Base-by-base conservation (phyloP, 495 filamentous ascomycete genomes). In the Xylaria castorea region DNA sequence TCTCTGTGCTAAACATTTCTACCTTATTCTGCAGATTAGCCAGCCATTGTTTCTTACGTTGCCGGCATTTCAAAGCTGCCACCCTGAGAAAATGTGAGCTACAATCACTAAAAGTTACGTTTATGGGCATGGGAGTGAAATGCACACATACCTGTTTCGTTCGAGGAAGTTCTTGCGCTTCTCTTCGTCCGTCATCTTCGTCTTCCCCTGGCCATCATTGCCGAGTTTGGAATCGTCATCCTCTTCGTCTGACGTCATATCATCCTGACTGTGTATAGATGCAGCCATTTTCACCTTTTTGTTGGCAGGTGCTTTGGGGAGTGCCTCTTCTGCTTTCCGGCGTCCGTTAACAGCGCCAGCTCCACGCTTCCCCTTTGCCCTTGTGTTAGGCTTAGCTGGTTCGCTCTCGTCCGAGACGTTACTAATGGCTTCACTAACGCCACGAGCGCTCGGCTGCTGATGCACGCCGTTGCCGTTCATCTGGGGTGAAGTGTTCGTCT, bases 31-130 rank as follows among this genome's bases (percentile, higher is more conserved):
- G 96, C 3, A 99, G 88, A 78, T 97, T 99, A 20, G 93, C 92
- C 57, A 99, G 89, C 96, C 96, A 99, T 80, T 98, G 96, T 85
- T 99, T 99, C 87, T 99, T 99, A 7, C 96, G 91, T 80, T 99
- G 96, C 68, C 96, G 92, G 84, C 96, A 99, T 81, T 99, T 99
- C 64, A 99, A 85, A 32, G 96, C 96, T 48, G 96, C 96, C 74
- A 99, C 94, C 79, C 96, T 98, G 11, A 22, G 62, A 63, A 4
- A 11, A 58, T 16, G 71, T 84, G 63, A 85, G 81, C 58, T 74
- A 75, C 2, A 22, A 51, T n/a, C 50, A n/a, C 63, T 48, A 50
- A 42, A 48, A 46, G 50, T 14, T 1, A 66, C 20, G 20, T 11
- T 16, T 14, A 38, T 68, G 8, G 58, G 44, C 44, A 66, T 68